Conservation (phyloP, 371 early-diverging fungal genomes). For the Syncephalastrum monosporum region DNA sequence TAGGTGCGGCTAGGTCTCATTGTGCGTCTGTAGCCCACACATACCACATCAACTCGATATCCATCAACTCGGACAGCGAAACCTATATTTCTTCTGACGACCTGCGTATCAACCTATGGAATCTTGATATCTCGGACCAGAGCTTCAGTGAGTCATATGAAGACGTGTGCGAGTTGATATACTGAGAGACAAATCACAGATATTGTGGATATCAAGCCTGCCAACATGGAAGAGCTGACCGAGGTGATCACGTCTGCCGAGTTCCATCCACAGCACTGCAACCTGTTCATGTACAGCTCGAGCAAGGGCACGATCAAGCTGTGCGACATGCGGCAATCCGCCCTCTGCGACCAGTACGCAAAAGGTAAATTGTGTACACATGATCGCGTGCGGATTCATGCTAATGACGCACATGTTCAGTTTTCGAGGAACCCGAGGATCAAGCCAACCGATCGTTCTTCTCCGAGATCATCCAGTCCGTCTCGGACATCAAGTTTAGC, state of each 20-base stretch:
- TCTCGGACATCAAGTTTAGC: conserved; percentile 91
- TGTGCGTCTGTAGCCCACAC: conserved; percentile 67
- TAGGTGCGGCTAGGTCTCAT: conserved; percentile 80
- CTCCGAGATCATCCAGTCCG: conserved; percentile 94
- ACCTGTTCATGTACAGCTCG: conserved; percentile 90
- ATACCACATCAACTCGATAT: conserved; percentile 95
- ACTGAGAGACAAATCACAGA: conserved; percentile 53
- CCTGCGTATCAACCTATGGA: conserved; percentile 93
- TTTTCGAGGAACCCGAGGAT: conserved; percentile 92
- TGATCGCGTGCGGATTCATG: not conserved
- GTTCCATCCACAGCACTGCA: conserved; percentile 88
- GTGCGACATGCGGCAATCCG: conserved; percentile 86
- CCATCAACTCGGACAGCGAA: conserved; percentile 88
- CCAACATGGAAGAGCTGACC: conserved; percentile 92
- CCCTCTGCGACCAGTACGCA: conserved; percentile 83
- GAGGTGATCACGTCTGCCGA: conserved; percentile 97
- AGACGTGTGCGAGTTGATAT: too few relatives aligned
- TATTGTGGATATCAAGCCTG: conserved; percentile 96
- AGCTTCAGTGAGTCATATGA: conserved; percentile 60
- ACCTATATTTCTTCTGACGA: conserved; percentile 94
- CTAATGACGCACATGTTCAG: conserved; percentile 29
- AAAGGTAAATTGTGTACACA: conserved; percentile 47
- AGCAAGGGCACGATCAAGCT: conserved; percentile 91
- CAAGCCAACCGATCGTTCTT: conserved; percentile 91
- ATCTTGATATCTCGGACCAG: conserved; percentile 83